A percentile compares a stretch with the other conserved stretches of the same genome.
Conservation (phyloP, 192 early-diverging fungal genomes). For the Diversispora eburnea region DNA sequence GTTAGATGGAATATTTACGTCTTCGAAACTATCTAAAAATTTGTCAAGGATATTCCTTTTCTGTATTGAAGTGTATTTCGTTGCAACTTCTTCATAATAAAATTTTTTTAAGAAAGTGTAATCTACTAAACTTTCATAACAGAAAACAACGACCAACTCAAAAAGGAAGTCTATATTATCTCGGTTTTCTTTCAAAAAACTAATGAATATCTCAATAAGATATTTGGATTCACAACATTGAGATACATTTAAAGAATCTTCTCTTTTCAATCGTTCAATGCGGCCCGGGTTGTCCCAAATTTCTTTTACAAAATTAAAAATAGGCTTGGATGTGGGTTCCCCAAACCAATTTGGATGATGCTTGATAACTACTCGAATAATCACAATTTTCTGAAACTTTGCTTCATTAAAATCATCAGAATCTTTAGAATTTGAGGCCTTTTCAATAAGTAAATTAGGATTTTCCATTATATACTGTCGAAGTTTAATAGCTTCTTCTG, state of each 20-base stretch:
- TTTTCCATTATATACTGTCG: slow-evolving; percentile 64
- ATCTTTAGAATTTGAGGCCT: slow-evolving; percentile 35
- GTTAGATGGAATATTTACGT: slow-evolving; percentile 49
- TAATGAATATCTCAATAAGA: slow-evolving; percentile 71
- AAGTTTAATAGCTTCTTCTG: slow-evolving; percentile 53
- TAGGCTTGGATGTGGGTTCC: slow-evolving; percentile 18
- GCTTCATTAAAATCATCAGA: slow-evolving; percentile 34
- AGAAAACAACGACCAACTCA: slow-evolving; percentile 69
- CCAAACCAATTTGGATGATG: slow-evolving; percentile 54
- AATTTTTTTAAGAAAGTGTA: slow-evolving; percentile 61
- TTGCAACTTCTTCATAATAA: slow-evolving; percentile 63
- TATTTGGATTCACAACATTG: slow-evolving; percentile 53
- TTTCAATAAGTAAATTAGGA: slow-evolving; percentile 51
- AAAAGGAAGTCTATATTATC: slow-evolving; percentile 69
- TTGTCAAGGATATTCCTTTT: slow-evolving; percentile 70
- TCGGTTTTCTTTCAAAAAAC: slow-evolving; percentile 56
- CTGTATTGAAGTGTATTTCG: slow-evolving; percentile 48
- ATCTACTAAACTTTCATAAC: slow-evolving; percentile 65
- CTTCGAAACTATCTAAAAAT: slow-evolving; percentile 74
- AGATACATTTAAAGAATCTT: slow-evolving; percentile 41
- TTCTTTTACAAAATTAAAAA: slow-evolving; percentile 52
- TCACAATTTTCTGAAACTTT: slow-evolving; percentile 57
- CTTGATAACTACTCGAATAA: slow-evolving; percentile 52
- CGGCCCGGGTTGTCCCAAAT: slow-evolving; percentile 46
- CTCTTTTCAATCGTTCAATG: slow-evolving; percentile 45